phyloP scores from a whole-genome alignment of 202 grass and related monocot species.

The Tripidium arundinaceum region DNA sequence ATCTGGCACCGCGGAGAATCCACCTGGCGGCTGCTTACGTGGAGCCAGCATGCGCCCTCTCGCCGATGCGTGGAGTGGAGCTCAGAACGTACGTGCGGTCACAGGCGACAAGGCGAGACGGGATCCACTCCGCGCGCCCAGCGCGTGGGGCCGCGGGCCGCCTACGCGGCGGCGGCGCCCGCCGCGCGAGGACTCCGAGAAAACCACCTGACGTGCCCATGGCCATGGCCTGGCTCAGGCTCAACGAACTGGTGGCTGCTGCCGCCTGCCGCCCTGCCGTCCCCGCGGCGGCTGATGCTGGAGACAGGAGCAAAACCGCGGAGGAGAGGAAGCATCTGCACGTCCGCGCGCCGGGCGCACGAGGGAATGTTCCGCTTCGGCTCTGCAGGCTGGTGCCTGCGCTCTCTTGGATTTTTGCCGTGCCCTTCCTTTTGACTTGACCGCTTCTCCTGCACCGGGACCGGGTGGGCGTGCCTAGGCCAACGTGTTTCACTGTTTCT shows the following conservation, averaged over 20 bases:
- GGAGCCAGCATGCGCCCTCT: no score
- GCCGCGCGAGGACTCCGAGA: background rate
- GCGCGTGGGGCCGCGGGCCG: no score
- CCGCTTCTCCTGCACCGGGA: background rate
- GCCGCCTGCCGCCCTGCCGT: background rate
- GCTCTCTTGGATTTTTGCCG: slow-evolving; percentile 1
- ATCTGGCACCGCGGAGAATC: no score
- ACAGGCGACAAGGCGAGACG: background rate
- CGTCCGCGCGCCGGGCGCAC: background rate
- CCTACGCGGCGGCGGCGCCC: background rate
- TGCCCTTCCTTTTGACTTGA: background rate
- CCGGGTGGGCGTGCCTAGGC: background rate
- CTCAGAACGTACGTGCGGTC: background rate
- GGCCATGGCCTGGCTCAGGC: background rate
- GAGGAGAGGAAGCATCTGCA: background rate
- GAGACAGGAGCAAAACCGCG: background rate
- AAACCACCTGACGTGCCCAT: slow-evolving; percentile 1
- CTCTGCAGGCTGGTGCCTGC: background rate
- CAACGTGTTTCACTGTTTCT: background rate
- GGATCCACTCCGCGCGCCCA: no score
- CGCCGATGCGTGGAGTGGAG: background rate
- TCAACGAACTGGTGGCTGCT: background rate
- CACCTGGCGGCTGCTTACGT: no score
- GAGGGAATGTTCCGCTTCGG: slow-evolving; percentile 10
- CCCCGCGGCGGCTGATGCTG: background rate